Conservation (phyloP, 2,329 filamentous ascomycete genomes). For the Phialocephala subalpina region DNA sequence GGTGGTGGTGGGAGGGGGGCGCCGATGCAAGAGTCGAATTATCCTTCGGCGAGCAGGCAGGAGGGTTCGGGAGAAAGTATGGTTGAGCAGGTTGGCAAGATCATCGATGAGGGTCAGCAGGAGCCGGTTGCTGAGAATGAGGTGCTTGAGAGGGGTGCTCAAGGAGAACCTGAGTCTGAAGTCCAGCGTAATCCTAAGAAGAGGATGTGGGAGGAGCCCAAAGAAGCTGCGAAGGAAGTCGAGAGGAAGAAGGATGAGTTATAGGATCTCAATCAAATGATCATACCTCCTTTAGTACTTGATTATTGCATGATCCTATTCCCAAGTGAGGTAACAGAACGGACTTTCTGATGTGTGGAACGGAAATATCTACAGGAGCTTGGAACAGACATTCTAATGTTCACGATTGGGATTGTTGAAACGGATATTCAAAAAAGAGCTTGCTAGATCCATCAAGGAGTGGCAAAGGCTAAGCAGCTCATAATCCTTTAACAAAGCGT, state of each 20-base stretch:
- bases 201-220: slow-evolving; percentile 65
- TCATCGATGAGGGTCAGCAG: slow-evolving; percentile 53
- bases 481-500: no score
- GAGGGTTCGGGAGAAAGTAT: slow-evolving; percentile 45
- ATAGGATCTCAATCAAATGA: slow-evolving; percentile 18
- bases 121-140: slow-evolving; percentile 41
- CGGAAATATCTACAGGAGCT: no score
- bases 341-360: no score
- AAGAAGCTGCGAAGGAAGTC: slow-evolving; percentile 44
- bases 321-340: neutral
- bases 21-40: slow-evolving; percentile 34
- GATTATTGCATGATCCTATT: neutral
- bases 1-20: slow-evolving; percentile 46
- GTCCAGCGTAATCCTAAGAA: slow-evolving; percentile 63
- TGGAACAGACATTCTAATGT: neutral
- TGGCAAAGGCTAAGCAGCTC: no score
- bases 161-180: slow-evolving; percentile 36
- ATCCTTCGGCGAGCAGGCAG: slow-evolving; percentile 29
- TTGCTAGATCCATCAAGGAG: no score
- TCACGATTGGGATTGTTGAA: neutral
- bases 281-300: neutral
- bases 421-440: no score
- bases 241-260: slow-evolving; percentile 44
- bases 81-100: slow-evolving; percentile 61
- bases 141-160: slow-evolving; percentile 45